Conservation (phyloP, 2,329 filamentous ascomycete species). For the Canariomyces notabilis region DNA sequence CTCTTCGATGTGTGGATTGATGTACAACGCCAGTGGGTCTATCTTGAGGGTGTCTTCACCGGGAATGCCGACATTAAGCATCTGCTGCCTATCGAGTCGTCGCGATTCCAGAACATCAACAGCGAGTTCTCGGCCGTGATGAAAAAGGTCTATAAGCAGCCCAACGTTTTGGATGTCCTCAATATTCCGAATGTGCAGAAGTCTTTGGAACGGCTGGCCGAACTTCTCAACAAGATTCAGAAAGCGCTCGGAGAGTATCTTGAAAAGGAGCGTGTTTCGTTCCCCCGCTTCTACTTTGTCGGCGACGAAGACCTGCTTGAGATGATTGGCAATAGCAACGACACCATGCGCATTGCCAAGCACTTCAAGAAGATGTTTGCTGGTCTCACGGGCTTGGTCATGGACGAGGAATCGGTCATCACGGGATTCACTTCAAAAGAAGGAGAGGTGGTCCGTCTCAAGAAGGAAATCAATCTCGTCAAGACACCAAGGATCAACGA, state of each 20-base stretch:
- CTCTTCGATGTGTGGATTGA: constrained; percentile 99
- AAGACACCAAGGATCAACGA: constrained; percentile 98
- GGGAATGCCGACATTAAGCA: constrained; percentile 99
- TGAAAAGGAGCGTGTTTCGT: constrained; percentile 94
- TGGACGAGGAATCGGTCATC: constrained; percentile 87
- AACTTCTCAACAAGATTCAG: constrained; percentile 97
- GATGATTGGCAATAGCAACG: constrained; percentile 99
- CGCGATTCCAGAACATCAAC: constrained; percentile 98
- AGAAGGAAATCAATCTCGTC: constrained; percentile 84
- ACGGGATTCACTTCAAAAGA: constrained; percentile 93
- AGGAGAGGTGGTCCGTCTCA: constrained; percentile 79
- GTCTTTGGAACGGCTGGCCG: constrained; percentile 90
- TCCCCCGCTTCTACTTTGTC: constrained; percentile 98
- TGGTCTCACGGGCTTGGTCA: constrained; percentile 80
- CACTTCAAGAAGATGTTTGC: constrained; percentile 99
- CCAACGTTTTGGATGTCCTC: constrained; percentile 90
- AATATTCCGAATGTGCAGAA: constrained; percentile 95
- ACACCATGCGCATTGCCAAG: constrained; percentile 91
- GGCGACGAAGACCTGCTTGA: constrained; percentile 97
- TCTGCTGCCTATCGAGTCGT: constrained; percentile 90
- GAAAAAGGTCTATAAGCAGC: constrained; percentile 98
- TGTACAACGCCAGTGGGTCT: constrained; percentile 99
- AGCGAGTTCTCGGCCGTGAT: constrained; percentile 98
- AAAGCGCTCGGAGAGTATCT: constrained; percentile 98
- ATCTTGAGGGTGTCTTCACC: constrained; percentile 97